These are phyloP conservation scores for Ilex asprella DNA, from an alignment of 257 asterid species.

Conservation along the genomic window DNA sequence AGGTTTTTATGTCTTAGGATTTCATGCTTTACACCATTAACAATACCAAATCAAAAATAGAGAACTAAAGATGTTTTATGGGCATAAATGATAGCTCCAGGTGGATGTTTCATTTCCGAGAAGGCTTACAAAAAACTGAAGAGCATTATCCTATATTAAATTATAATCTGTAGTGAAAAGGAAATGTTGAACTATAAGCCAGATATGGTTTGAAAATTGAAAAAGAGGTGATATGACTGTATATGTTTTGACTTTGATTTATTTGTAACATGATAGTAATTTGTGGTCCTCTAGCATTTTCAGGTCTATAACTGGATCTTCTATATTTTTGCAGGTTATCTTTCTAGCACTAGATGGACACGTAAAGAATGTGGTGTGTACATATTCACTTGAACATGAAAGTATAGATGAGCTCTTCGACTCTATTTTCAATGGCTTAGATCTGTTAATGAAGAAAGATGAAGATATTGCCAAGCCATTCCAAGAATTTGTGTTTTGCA, in stretches of 20 bases:
- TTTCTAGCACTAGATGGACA: conserved; percentile 68
- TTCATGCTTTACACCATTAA: too few species aligned
- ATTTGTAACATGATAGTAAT: not conserved
- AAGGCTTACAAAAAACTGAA: too few species aligned
- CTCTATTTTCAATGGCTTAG: conserved; percentile 44
- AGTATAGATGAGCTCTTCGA: conserved; percentile 48
- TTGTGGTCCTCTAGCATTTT: conserved; percentile 2
- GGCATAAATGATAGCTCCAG: too few species aligned
- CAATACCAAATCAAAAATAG: too few species aligned
- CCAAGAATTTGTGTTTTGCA: conserved; percentile 49
- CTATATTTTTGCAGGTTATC: conserved; percentile 55
- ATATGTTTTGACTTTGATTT: not conserved
- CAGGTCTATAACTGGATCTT: conserved; percentile 19
- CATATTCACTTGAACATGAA: conserved; percentile 64
- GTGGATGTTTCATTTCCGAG: too few species aligned
- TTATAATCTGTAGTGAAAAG: too few species aligned
- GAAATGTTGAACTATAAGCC: too few species aligned
- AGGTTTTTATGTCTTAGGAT: too few species aligned
- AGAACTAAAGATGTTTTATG: too few species aligned
- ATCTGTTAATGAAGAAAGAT: conserved; percentile 37
- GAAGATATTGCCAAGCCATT: conserved; percentile 36
- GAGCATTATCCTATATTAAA: too few species aligned
- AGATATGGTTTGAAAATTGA: too few species aligned
- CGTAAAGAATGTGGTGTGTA: conserved; percentile 57
- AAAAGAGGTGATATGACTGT: too few species aligned